Base-by-base conservation (phyloP, 345 rosid genomes). In the Nephelium lappaceum region DNA sequence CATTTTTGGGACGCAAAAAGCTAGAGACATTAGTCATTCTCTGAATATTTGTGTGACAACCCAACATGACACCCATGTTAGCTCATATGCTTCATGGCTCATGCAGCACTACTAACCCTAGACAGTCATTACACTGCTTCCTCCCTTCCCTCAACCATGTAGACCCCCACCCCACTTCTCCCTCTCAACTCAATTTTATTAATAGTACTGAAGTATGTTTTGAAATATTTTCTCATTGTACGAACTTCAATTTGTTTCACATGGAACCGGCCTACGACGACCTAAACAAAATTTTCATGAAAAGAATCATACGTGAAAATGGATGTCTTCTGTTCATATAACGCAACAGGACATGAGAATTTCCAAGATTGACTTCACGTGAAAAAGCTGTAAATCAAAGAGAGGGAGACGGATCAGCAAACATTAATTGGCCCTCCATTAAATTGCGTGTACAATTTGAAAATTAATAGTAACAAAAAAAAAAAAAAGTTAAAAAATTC, bases 51-150 rank as follows among this genome's bases (percentile, higher is more conserved):
- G 36, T 58, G 51, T 38, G 72, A 73, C 78, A 77, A 24, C 21
- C 11, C 24, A 67, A 67, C 69, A 9, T 81, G 81, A 67, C 74
- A 38, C 67, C 72, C 81, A 68, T 41, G 73, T 73, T 25, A 36
- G 27, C 14, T 58, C 57, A 38, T 58, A 58, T 81, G 84, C 80
- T 75, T 77, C 78, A 7, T 67, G 74, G 36, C 11, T 66, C 83
- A 81, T 57, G 51, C 67, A 57, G 41, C 83, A 58, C 27, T 63
- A 51, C 66, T 57, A 27, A 24, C 27, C 57, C 16, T 19, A 11
- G 38, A 24, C 23, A 4, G 31, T 4, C 73, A 47, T 64, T 60
- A 12, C 31, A 60, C 67, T 21, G 39, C 62, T 63, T 80, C 61
- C 78, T 31, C 47, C 57, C 61, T 65, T 65, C 19, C 60, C 71